phyloP scores from a whole-genome alignment of 2,329 filamentous ascomycete genomes.

The Ceratocystis harringtonii region DNA sequence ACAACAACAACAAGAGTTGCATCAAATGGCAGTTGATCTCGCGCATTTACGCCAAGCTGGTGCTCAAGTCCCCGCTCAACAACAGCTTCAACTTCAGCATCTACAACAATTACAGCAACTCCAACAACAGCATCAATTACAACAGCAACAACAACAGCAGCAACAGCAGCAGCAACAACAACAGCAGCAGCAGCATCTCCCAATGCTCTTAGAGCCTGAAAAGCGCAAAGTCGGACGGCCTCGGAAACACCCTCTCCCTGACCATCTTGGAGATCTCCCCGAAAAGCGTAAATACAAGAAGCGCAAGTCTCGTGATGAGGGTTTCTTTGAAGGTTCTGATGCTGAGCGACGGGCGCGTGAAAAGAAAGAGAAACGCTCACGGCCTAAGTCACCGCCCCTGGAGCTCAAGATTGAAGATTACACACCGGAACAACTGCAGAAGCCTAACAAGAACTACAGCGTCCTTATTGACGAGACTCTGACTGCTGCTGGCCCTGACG shows the following conservation, averaged over 20 bases:
- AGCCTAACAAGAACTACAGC: constrained; percentile 48
- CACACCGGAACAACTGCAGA: constrained; percentile 42
- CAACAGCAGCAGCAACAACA: constrained; percentile 3
- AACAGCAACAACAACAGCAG: constrained; percentile 7
- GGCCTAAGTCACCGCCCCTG: constrained; percentile 45
- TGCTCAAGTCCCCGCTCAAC: constrained; percentile 8
- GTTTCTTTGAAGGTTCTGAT: constrained; percentile 34
- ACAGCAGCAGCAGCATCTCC: constrained; percentile 1
- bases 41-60: constrained; percentile 9
- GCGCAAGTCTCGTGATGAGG: constrained; percentile 41
- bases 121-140: constrained; percentile 7
- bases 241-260: constrained; percentile 46
- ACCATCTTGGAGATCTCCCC: constrained; percentile 37
- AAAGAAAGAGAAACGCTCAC: constrained; percentile 40
- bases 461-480: constrained; percentile 46
- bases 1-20: constrained; percentile 1
- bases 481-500: constrained; percentile 37
- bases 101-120: constrained; percentile 4
- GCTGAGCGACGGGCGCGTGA: constrained; percentile 40
- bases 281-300: constrained; percentile 55
- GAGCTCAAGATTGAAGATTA: constrained; percentile 41
- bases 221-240: constrained; percentile 53
- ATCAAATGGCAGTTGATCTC: constrained; percentile 11
- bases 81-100: constrained; percentile 3
- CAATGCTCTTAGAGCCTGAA: constrained; percentile 24